Base-by-base conservation (phyloP, 1,284 basidiomycete species). In the Heterobasidion occidentale region DNA sequence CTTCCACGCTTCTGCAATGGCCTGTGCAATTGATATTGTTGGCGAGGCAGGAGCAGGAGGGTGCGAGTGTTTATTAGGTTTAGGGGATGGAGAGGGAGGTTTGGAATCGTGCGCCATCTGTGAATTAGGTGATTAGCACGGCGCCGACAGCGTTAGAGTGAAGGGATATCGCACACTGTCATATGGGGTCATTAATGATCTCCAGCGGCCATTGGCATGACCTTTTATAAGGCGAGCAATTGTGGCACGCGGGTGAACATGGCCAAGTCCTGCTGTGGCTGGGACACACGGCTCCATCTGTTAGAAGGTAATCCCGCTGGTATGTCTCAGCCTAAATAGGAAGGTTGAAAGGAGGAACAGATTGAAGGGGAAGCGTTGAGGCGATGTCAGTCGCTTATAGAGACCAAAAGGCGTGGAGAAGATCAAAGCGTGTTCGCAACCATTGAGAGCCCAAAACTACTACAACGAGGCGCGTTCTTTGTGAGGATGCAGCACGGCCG, bases 1-100 rank as follows among this genome's bases (percentile, higher is more conserved):
- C 63, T 75, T 77, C 85, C 86, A 87, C 54, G 81, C 81, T 47
- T 83, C 78, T 44, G 81, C 82, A 65, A 88, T 86, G 34, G 78
- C 76, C 61, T 83, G 78, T 9, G 80, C 78, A 45, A 81, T 80
- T 14, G 82, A 76, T 62, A 76, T 19, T 35, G 36, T n/a, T 52
- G 66, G 67, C 56, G 58, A 60, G 57, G 62, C 19, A 49, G 62
- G 46, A 52, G 56, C 49, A 17, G 51, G 54, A 38, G 36, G 54
- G 20, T 54, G 55, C 55, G 64, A 52, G 52, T 59, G 45, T 57
- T 59, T 59, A 38, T 59, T 50, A 57, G 60, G 54, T 55, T 62
- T 57, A 56, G 61, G 48, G 60, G 62, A 55, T 61, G 59, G 63
- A 59, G 67, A 60, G 63, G 59, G 60, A 58, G 67, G 62, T 55